Conservation (phyloP, 2,329 filamentous ascomycete species). For the Ceratocystis ficicola region DNA sequence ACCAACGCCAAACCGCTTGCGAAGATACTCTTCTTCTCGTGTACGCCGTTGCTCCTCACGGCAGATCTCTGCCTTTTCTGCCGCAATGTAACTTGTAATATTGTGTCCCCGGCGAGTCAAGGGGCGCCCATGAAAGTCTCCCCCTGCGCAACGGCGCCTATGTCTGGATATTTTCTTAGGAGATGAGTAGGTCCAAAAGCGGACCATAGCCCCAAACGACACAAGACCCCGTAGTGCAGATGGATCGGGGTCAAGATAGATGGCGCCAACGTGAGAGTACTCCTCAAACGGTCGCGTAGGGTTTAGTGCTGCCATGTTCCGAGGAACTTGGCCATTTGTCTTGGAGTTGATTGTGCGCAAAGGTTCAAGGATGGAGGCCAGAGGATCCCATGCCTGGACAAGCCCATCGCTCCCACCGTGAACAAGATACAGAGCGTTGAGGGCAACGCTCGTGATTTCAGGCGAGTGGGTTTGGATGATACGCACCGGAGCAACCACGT, state of each 20-base stretch:
- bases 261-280: conserved; percentile 62
- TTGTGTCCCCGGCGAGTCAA: conserved; percentile 44
- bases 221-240: conserved; percentile 76
- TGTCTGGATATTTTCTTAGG: conserved; percentile 61
- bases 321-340: conserved; percentile 69
- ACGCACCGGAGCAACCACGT: conserved; percentile 55
- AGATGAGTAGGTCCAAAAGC: conserved; percentile 90
- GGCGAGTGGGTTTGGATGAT: conserved; percentile 84
- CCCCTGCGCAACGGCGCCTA: conserved; percentile 66
- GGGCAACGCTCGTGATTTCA: conserved; percentile 66
- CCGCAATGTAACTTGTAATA: conserved; percentile 69
- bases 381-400: conserved; percentile 92
- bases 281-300: conserved; percentile 55
- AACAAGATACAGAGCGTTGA: conserved; percentile 77
- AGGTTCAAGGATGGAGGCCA: conserved; percentile 66
- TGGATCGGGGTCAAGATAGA: conserved; percentile 77
- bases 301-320: conserved; percentile 47
- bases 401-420: conserved; percentile 91
- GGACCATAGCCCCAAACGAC: conserved; percentile 72
- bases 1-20: conserved; percentile 72
- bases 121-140: conserved; percentile 42
- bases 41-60: conserved; percentile 55
- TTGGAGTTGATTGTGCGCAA: conserved; percentile 78
- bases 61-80: conserved; percentile 71
- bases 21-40: conserved; percentile 58